These are phyloP conservation scores for Arabidopsis suecica DNA, from an alignment of 345 rosid genomes.

Conservation along the genomic window DNA sequence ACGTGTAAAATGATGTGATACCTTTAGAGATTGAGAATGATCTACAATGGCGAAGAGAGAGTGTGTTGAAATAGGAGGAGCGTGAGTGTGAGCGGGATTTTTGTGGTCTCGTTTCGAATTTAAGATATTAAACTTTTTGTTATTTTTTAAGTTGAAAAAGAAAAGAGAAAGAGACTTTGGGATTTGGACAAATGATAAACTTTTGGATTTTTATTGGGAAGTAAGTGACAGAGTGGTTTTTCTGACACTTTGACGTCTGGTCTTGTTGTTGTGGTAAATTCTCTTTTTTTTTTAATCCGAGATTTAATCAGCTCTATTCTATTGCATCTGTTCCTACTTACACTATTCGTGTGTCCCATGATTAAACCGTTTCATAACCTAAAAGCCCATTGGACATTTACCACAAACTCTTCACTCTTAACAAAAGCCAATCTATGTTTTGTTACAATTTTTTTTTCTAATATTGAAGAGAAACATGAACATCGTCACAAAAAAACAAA, in stretches of 20 bases:
- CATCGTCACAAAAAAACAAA: too few relatives aligned
- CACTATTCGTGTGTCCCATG: neutral
- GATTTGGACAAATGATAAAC: conserved; percentile 2
- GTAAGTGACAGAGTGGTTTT: conserved; percentile 30
- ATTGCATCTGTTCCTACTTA: neutral
- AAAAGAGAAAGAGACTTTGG: neutral
- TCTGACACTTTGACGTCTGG: conserved; percentile 40
- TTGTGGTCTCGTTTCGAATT: conserved; percentile 30
- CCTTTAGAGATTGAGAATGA: conserved; percentile 29
- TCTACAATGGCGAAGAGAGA: conserved; percentile 4
- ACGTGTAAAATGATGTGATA: neutral
- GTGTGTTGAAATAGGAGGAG: conserved; percentile 34
- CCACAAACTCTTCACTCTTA: too few relatives aligned
- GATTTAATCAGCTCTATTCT: conserved; percentile 21
- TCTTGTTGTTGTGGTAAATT: conserved; percentile 19
- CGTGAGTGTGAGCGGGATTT: conserved; percentile 40
- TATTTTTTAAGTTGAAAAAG: neutral
- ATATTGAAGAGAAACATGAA: too few relatives aligned
- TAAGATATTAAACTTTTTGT: neutral
- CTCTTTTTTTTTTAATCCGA: neutral
- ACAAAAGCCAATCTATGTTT: too few relatives aligned
- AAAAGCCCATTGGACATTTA: too few relatives aligned
- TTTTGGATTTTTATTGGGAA: conserved; percentile 17
- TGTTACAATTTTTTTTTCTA: too few relatives aligned
- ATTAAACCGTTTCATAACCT: neutral